Conservation (phyloP, 768 basidiomycete genomes). For the Psilocybe subaeruginosa region DNA sequence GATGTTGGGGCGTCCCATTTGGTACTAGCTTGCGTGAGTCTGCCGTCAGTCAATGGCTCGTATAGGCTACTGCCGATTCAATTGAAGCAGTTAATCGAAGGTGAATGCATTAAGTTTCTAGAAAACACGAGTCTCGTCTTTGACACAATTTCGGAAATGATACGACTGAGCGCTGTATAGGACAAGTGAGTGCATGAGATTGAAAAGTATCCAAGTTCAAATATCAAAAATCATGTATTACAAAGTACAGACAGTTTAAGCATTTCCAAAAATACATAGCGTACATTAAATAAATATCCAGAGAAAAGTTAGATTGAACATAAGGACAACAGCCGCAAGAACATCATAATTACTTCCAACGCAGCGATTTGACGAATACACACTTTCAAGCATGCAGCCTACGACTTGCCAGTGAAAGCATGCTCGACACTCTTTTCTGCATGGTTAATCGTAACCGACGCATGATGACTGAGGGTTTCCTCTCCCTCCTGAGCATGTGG, state of each 20-base stretch:
- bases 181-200: neutral
- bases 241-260: neutral
- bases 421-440: neutral
- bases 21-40: too few species aligned
- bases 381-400: neutral
- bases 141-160: too few species aligned
- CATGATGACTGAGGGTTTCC: conserved; percentile 42
- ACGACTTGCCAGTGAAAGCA: neutral
- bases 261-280: neutral
- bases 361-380: neutral
- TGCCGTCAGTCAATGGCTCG: too few species aligned
- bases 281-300: neutral
- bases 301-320: neutral
- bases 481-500: conserved; percentile 61
- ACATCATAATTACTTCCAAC: neutral
- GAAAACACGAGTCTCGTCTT: too few species aligned
- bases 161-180: neutral
- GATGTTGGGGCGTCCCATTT: too few species aligned
- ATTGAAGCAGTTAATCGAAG: too few species aligned
- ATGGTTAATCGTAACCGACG: neutral
- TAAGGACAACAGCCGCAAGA: neutral
- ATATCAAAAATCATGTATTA: neutral
- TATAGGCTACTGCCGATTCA: too few species aligned
- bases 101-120: too few species aligned
- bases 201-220: too few species aligned